Base-by-base conservation (phyloP, 1,284 basidiomycete species). In the Sporisorium graminicola region DNA sequence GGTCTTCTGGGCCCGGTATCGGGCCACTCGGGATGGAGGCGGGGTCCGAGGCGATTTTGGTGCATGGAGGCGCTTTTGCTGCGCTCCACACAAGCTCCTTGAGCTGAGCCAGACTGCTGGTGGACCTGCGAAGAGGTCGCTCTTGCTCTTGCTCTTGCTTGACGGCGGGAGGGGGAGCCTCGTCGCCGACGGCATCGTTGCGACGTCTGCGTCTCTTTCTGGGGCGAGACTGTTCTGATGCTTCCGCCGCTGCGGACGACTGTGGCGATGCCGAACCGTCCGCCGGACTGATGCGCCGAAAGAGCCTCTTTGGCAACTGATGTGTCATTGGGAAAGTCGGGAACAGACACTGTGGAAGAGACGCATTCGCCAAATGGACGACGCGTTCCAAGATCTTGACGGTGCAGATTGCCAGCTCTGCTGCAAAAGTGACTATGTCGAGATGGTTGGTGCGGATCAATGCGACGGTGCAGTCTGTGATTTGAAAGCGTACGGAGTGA, bases 251-350 rank as follows among this genome's bases (percentile, higher is more conserved):
- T 40, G 31, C 18, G 26, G 42, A 24, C 33, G 33, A 46, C 43
- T n/a, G 18, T 8, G 18, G 8, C 8, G n/a, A 43, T 43, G 40
- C n/a, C n/a, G 18, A 5, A 2, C 18, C 26, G 6, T 47, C 54
- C 8, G 20, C 42, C 6, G 26, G 27, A 14, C 59, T 58, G n/a
- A 74, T 63, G 40, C 59, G 66, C 8, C 72, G 66, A 18, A 74
- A 74, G 16, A 74, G 42, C 20, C 72, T 52, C 43, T 69, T 74
- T 1, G 72, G 72, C 9, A 74, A 18, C 16, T 57, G 56, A 16
- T 22, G 29, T 12, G n/a, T n/a, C 6, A 16, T 2, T 24, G 8
- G 22, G 8, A 31, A n/a, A 8, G n/a, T 7, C 16, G 57, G 47
- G 22, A 50, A 35, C 57, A 58, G 22, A 35, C 26, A 29, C 2